These are phyloP conservation scores for Botrytis hyacinthi DNA, from an alignment of 2,329 filamentous ascomycete species.

Conservation along the genomic window DNA sequence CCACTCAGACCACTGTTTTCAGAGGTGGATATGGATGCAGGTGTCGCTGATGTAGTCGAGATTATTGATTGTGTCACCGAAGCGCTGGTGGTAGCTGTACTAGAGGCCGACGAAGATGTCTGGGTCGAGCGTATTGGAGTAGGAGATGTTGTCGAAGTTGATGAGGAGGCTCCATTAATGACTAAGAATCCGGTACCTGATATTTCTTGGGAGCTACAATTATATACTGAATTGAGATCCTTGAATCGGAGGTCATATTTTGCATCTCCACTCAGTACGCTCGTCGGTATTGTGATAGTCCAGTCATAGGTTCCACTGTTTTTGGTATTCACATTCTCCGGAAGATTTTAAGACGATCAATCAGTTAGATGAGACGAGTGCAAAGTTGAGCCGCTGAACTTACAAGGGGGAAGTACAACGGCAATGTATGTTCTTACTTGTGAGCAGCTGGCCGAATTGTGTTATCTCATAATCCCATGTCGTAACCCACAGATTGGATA, in stretches of 20 bases:
- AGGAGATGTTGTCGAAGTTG: background rate
- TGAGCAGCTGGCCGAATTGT: background rate
- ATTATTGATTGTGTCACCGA: background rate
- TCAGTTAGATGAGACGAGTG: no score
- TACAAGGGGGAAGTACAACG: no score
- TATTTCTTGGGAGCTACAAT: background rate
- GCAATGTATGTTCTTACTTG: background rate
- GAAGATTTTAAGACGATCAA: background rate
- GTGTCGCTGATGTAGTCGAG: background rate
- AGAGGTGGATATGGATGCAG: background rate
- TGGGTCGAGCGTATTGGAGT: background rate
- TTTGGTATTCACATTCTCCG: background rate
- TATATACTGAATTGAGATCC: background rate
- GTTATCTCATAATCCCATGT: background rate
- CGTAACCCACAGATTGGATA: slow-evolving; percentile 8
- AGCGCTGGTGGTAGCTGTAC: background rate
- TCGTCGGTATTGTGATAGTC: background rate
- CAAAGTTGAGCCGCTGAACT: no score
- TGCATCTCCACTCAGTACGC: background rate
- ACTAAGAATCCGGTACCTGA: slow-evolving; percentile 8
- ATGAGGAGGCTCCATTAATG: background rate
- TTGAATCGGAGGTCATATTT: slow-evolving; percentile 11
- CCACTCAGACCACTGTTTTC: background rate
- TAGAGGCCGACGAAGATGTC: background rate
- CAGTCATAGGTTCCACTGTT: background rate